Evolutionary conservation across 768 basidiomycete species (phyloP), one percentile per base, ranked within the genome.

Genomic region (Mycena latifolia): DNA sequence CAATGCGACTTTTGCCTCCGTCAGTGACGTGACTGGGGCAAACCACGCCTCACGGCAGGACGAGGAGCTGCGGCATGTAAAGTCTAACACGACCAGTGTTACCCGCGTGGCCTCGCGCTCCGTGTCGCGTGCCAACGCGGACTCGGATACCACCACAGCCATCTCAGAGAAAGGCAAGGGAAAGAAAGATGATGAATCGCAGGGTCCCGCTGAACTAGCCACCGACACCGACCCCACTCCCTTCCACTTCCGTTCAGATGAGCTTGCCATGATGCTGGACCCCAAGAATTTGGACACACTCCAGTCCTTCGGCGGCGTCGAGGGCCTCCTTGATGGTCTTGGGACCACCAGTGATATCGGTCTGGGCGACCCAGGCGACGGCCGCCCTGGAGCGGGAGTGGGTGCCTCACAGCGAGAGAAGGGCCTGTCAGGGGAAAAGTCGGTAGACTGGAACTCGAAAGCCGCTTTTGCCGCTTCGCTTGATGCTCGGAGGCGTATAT

Each of bases 201-300:
- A 75, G 28, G 71, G n/a, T n/a, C n/a, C n/a, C 33, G 15, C 78
- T 29, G 63, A 72, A 9, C 81, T 84, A 66, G 84, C 86, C 66
- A 74, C 78, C 20, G 82, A 83, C 63, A 71, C 66, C 5, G 86
- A 96, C 74, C 87, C 90, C 1, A 77, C 86, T 1, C 93, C 94
- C 0, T 98, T 97, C 77, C 75, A 73, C 14, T 89, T 90, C 73
- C 89, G 88, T 61, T 94, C 96, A 0, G 86, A 84, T 65, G 81
- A 85, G 53, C 89, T 98, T 18, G 96, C 96, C 1, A 87, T 88
- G 65, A 86, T 98, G 57, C 88, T 99, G 39, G 96, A 99, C 75
- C 95, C 96, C 11, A 98, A 98, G 79, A 90, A 82, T 67, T 68
- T 96, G 14, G 85, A 90, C 3, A 75, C 83, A 17, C 85, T 99